Conservation (phyloP, 192 early-diverging fungal genomes). For the Gigaspora rosea region DNA sequence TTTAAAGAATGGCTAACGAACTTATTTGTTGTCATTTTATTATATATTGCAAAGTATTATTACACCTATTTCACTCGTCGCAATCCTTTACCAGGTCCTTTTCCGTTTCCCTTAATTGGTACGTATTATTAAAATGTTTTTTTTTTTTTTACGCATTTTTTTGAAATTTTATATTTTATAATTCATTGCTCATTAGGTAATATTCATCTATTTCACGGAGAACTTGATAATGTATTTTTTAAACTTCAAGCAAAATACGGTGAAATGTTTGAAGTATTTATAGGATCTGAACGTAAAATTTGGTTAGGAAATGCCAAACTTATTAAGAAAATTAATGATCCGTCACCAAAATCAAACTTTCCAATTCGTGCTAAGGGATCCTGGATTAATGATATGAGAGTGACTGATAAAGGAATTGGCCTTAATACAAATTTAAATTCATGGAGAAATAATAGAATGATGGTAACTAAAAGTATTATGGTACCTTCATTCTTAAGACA, state of each 20-base stretch:
- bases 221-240: background rate
- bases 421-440: background rate
- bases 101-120: too few species aligned
- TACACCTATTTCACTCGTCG: too few species aligned
- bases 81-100: too few species aligned
- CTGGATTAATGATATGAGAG: background rate
- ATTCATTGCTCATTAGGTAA: background rate
- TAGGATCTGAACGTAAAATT: background rate
- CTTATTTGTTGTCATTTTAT: too few species aligned
- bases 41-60: too few species aligned
- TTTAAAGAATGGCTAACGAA: too few species aligned
- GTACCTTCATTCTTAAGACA: background rate
- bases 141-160: too few species aligned
- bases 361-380: background rate
- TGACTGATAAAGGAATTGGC: background rate
- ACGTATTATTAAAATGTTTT: too few species aligned
- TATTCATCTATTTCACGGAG: background rate
- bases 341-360: background rate
- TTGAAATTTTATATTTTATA: too few species aligned
- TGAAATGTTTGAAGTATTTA: background rate
- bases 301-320: background rate
- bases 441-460: slow-evolving; percentile 2
- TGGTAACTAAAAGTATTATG: background rate
- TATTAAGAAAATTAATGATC: background rate
- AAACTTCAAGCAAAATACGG: background rate